A percentile compares a stretch with the other conserved stretches of the same genome.
Evolutionary conservation across 139 green algal genomes (phyloP).

Genomic region (Picochlorum sp.): DNA sequence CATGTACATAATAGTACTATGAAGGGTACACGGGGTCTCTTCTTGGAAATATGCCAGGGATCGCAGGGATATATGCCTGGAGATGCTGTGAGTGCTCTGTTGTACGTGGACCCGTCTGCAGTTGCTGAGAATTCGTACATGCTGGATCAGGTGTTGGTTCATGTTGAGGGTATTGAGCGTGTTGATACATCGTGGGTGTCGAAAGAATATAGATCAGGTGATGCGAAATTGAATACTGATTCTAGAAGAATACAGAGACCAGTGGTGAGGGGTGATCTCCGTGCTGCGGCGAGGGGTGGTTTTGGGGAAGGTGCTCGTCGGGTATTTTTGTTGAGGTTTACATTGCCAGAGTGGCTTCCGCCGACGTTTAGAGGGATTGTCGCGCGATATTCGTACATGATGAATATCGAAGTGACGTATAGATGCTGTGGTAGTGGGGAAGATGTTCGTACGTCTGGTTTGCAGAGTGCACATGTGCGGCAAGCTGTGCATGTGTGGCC

Average conservation of each 20-base stretch:
- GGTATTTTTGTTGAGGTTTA: constrained; percentile 29
- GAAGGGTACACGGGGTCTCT: too few relatives aligned
- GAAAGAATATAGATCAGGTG: constrained; percentile 12
- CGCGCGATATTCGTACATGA: constrained; percentile 34
- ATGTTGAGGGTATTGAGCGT: constrained; percentile 34
- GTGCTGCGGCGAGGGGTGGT: constrained; percentile 21
- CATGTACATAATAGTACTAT: too few relatives aligned
- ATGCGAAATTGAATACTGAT: constrained; percentile 25
- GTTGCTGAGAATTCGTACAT: too few relatives aligned
- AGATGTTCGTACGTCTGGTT: too few relatives aligned
- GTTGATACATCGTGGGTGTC: constrained; percentile 41
- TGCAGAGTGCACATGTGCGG: neutral
- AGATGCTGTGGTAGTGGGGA: neutral
- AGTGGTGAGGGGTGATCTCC: constrained; percentile 25
- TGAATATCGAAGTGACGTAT: constrained; percentile 14
- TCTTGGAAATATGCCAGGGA: neutral
- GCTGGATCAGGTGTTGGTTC: constrained; percentile 6
- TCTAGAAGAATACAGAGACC: constrained; percentile 22
- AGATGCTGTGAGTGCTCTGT: constrained; percentile 24
- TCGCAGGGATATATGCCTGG: constrained; percentile 9
- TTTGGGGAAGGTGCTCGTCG: constrained; percentile 11
- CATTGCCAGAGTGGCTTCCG: constrained; percentile 35
- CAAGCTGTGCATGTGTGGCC: constrained; percentile 1
- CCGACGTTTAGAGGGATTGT: constrained; percentile 43
- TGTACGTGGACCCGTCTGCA: neutral